Percentiles rank a stretch among this genome's conserved stretches.
Conservation (phyloP, 805 yeast genomes). For the Alloascoidea africana region DNA sequence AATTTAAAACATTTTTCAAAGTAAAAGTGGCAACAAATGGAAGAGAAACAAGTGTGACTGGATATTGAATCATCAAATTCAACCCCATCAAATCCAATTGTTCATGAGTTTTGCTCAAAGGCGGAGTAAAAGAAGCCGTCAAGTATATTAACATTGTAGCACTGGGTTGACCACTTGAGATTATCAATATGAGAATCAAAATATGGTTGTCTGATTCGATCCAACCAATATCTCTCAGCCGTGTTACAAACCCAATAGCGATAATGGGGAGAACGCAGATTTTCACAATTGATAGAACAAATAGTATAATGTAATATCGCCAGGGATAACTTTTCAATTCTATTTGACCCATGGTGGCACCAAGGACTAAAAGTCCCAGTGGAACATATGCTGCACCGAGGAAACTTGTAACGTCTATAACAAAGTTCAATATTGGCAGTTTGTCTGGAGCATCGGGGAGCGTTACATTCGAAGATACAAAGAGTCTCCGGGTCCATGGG, state of each 20-base stretch:
- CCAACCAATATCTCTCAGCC: slow-evolving; percentile 48
- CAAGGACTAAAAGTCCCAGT: slow-evolving; percentile 64
- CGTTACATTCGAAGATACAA: neutral
- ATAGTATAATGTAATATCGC: slow-evolving; percentile 51
- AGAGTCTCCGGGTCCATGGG: neutral
- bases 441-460: slow-evolving; percentile 72
- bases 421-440: slow-evolving; percentile 67
- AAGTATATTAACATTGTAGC: slow-evolving; percentile 85
- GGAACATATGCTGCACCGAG: slow-evolving; percentile 86
- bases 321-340: slow-evolving; percentile 41
- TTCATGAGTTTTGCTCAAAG: slow-evolving; percentile 21
- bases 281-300: slow-evolving; percentile 38
- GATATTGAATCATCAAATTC: slow-evolving; percentile 59
- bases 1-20: slow-evolving; percentile 15
- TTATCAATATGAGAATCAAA: slow-evolving; percentile 56
- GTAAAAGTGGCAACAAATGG: slow-evolving; percentile 68
- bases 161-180: slow-evolving; percentile 70
- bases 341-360: slow-evolving; percentile 78
- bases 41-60: slow-evolving; percentile 46
- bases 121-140: slow-evolving; percentile 75
- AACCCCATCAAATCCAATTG: slow-evolving; percentile 80
- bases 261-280: slow-evolving; percentile 64
- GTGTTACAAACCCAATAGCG: slow-evolving; percentile 56
- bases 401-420: slow-evolving; percentile 70
- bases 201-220: slow-evolving; percentile 37